Base-by-base conservation (phyloP, 345 rosid species). In the Lumnitzera littorea region DNA sequence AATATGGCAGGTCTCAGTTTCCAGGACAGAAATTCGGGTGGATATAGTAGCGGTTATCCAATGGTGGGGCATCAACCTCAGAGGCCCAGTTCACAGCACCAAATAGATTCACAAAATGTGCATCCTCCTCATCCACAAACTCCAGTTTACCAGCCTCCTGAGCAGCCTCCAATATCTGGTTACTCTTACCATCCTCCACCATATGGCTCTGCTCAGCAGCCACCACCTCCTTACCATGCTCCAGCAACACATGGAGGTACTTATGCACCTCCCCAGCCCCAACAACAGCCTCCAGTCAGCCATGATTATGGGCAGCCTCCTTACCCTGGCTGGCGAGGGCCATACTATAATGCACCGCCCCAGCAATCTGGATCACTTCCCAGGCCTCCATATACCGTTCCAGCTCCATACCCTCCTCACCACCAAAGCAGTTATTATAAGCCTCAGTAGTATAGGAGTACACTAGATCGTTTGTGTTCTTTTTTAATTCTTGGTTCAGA, bases 301-400 rank as follows among this genome's bases (percentile, higher is more conserved):
- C 85, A 78, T 9, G 94, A 84, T 23, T 87, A 87, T 57, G 88
- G 94, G 16, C 94, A 87, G 58, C 94, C 94, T 36, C 89, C 87
- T 23, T 81, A 84, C 80, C 91, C 91, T 16, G 95, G 91, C 48
- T 94, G 97, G 97, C 88, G 81, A 11, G 96, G 96, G 24, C 86
- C 97, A 11, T 94, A 90, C 74, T 83, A 88, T 76, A 86, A 82
- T 70, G 79, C 82, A 46, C 92, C 79, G 13, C 80, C 72, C 17
- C 95, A 86, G 70, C 97, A 88, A 67, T 82, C 83, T 46, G 83
- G 78, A 48, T 75, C 85, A 24, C 43, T 53, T 68, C 90, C 97
- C 15, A 83, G 87, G 57, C 96, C 97, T 67, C 90, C 98, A n/a
- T 92, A 94, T 70, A 73, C 87, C 0, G 65, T 70, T 58, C 92